A percentile compares a stretch with the other conserved stretches of the same genome.
phyloP scores from a whole-genome alignment of 805 yeast genomes.

The Schwanniomyces occidentalis region DNA sequence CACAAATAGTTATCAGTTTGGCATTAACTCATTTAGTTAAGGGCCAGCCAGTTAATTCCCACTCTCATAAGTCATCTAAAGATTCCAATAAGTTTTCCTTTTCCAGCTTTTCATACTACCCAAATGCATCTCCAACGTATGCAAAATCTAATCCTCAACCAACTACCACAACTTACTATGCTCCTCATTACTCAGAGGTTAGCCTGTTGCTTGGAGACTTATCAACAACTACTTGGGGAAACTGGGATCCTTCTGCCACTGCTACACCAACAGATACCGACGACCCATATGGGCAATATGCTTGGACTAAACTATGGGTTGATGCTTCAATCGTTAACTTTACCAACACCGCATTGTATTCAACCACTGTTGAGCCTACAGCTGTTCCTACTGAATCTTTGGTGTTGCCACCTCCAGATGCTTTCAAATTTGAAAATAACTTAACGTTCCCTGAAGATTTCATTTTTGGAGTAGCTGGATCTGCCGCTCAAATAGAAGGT shows the following conservation, averaged over 20 bases:
- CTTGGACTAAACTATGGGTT: constrained; percentile 20
- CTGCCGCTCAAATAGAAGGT: constrained; percentile 38
- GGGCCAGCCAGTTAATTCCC: too few species aligned
- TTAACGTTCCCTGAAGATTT: constrained; percentile 17
- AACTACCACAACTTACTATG: constrained; percentile 7
- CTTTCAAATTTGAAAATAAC: constrained; percentile 11
- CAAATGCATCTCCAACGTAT: constrained; percentile 4
- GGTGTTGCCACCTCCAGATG: constrained; percentile 17
- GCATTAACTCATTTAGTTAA: too few species aligned
- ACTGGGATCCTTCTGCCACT: constrained; percentile 14
- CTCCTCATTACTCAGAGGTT: constrained; percentile 8
- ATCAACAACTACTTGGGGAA: constrained; percentile 19
- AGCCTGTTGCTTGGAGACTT: constrained; percentile 1
- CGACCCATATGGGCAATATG: constrained; percentile 20
- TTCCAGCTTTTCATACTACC: constrained; percentile 1
- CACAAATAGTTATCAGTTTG: too few species aligned
- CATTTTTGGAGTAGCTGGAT: constrained; percentile 30
- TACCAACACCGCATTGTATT: constrained; percentile 14
- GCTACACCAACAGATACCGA: constrained; percentile 14
- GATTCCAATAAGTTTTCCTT: too few species aligned
- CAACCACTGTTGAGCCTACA: constrained; percentile 17
- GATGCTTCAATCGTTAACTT: constrained; percentile 12
- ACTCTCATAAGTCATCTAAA: too few species aligned
- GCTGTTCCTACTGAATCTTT: constrained; percentile 15
- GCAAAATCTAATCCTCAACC: constrained; percentile 3